Evolutionary conservation across 306 rosid genomes (phyloP).

Genomic region (Alnus rubra): DNA sequence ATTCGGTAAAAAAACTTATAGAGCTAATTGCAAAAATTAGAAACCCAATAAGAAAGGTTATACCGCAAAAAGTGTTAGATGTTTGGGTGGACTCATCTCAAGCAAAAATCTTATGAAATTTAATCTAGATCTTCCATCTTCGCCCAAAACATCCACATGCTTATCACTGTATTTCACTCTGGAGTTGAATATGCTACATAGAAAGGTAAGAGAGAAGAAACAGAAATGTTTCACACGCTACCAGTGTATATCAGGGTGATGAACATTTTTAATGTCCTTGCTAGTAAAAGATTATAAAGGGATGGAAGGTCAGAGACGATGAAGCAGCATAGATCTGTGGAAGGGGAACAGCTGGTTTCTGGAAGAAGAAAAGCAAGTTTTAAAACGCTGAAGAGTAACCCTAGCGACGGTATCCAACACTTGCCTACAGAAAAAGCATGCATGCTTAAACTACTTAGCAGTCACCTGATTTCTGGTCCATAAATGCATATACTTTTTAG

Average conservation of each 20-base stretch:
- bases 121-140: not conserved
- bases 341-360: not conserved
- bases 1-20: no score
- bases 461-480: not conserved
- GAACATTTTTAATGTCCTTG: not conserved
- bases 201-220: not conserved
- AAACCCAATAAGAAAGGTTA: not conserved
- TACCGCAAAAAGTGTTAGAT: not conserved
- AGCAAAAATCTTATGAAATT: not conserved
- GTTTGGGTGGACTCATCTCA: constrained; percentile 1
- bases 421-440: not conserved
- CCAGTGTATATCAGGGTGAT: not conserved
- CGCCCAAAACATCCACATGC: not conserved
- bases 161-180: not conserved
- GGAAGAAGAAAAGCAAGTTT: not conserved
- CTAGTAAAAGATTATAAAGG: not conserved
- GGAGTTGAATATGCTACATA: not conserved
- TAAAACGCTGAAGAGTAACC: not conserved
- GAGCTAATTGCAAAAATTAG: no score
- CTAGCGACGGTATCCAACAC: not conserved
- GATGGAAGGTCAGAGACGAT: not conserved
- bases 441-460: not conserved
- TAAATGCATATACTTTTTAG: not conserved
- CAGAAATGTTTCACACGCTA: not conserved
- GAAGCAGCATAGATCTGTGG: not conserved